Evolutionary conservation across 257 asterid genomes (phyloP), one percentile per base, ranked within the genome.

Genomic region (Solanum chilense): DNA sequence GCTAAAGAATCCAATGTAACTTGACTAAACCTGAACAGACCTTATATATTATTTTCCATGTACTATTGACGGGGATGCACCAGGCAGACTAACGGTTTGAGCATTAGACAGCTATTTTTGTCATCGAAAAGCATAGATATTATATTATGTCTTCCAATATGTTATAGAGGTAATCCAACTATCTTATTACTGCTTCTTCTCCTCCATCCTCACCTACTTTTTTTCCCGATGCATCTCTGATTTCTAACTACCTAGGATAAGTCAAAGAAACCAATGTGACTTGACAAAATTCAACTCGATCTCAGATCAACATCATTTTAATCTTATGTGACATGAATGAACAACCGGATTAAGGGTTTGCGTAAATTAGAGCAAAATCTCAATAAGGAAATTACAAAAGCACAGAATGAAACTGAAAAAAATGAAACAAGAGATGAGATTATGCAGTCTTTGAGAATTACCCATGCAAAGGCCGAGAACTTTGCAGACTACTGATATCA

Each of bases 391-490:
- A 76, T 41, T 45, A 41, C 23, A 41, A 12, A 76, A 76, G 58
- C 58, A 76, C 21, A 23, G n/a, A 75, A 39, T 41, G 31, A 75
- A 21, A 75, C 82, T 31, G 31, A 13, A 66, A 81, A 45, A 47
- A 49, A 83, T 70, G 45, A 82, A 42, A 86, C 83, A 27, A 71
- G 82, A 15, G 66, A 81, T 25, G 77, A 35, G 47, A 37, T 29
- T 27, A 73, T 76, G 86, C 66, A 85, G 29, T 86, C 39, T 73
- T 82, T 86, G 69, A 83, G 42, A n/a, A 29, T 91, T 92, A 96
- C 99, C 99, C 99, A 70, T 92, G 97, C 20, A 82, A 88, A 87
- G 93, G 90, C 58, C 92, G 95, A 90, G 89, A 88, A 90, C 92
- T 90, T 66, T 91, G 96, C 82, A 85, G 77, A 88, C 90, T 91